These are phyloP conservation scores for Borovskyia barvae DNA, from an alignment of 208 protist genomes.

Conservation along the genomic window DNA sequence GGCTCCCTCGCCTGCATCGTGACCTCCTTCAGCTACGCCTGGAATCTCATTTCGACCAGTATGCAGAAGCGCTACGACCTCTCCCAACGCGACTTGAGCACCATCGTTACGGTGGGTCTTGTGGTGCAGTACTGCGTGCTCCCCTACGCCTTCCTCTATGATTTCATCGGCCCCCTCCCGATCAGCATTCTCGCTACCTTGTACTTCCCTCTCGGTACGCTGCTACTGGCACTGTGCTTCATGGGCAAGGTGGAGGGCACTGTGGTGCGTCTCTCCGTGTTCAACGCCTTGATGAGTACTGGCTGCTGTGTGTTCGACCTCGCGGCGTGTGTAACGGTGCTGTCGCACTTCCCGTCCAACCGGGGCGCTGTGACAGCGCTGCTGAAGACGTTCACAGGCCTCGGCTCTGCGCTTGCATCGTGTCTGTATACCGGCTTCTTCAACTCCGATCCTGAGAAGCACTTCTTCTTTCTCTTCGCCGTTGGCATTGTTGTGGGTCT, in stretches of 20 bases:
- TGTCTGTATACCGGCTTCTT: slow-evolving; percentile 36
- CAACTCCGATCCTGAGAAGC: slow-evolving; percentile 28
- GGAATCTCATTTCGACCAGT: slow-evolving; percentile 38
- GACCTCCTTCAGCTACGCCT: slow-evolving; percentile 44
- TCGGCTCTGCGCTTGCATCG: slow-evolving; percentile 47
- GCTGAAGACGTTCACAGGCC: slow-evolving; percentile 62
- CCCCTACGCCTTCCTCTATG: slow-evolving; percentile 48
- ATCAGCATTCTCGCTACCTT: slow-evolving; percentile 30
- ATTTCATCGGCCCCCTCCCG: slow-evolving; percentile 43
- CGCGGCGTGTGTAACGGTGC: slow-evolving; percentile 31
- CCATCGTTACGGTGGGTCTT: slow-evolving; percentile 44
- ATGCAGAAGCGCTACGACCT: slow-evolving; percentile 44
- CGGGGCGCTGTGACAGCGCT: slow-evolving; percentile 43
- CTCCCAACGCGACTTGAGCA: slow-evolving; percentile 51
- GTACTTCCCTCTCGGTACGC: slow-evolving; percentile 24
- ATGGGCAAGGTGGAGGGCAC: slow-evolving; percentile 30
- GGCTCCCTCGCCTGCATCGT: slow-evolving; percentile 41
- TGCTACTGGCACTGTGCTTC: slow-evolving; percentile 47
- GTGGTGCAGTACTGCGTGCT: slow-evolving; percentile 34
- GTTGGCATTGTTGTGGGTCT: slow-evolving; percentile 15
- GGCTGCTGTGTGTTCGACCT: slow-evolving; percentile 45
- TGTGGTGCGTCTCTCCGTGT: slow-evolving; percentile 29
- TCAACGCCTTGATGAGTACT: slow-evolving; percentile 28
- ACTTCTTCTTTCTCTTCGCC: slow-evolving; percentile 43
- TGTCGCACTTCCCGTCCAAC: slow-evolving; percentile 51